Evolutionary conservation across 176 grass and related monocot genomes (phyloP), one percentile per base, ranked within the genome.

Genomic region (Rhynchospora tenuis): DNA sequence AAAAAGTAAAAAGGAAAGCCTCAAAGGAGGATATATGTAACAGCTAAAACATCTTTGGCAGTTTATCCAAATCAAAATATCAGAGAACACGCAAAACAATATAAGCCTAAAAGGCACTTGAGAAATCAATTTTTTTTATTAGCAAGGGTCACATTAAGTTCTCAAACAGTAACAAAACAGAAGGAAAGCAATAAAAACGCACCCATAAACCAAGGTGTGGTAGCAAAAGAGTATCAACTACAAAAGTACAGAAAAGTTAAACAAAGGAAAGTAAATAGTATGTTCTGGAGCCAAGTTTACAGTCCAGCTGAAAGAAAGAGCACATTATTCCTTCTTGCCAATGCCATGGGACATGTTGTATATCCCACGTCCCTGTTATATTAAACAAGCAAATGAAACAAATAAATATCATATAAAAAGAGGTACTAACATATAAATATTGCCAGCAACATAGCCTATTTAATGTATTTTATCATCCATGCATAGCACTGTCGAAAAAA

Each of bases 311-410:
- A 55, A 76, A 75, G 20, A 76, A 28, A 55, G 48, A 28, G 47
- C 78, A 52, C 43, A 22, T 86, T 82, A 89, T 19, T 90, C 91
- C 54, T 97, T 88, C 79, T 90, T 94, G 20, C 91, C 91, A 38
- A 92, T 84, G 29, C 91, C 91, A 64, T 92, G 88, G 8, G 84
- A 90, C 88, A 94, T 83, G 86, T 97, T 89, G 84, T 88, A 97
- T 4, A 94, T 80, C 48, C 94, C 90, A 0, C 90, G 94, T 8
- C 85, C 92, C 92, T 89, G 90, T 43, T 47, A 59, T 20, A 57
- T 51, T 15, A 82, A 74, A 33, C 19, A 65, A 61, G 6, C 17
- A 72, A 29, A 17, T 23, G 14, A 38, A 78, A 64, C 20, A 76
- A 6, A 44, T 11, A 33, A 85, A 47, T 64, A 33, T 15, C 46